Conservation (phyloP, 306 rosid species). For the Elaeagnus macrophylla region DNA sequence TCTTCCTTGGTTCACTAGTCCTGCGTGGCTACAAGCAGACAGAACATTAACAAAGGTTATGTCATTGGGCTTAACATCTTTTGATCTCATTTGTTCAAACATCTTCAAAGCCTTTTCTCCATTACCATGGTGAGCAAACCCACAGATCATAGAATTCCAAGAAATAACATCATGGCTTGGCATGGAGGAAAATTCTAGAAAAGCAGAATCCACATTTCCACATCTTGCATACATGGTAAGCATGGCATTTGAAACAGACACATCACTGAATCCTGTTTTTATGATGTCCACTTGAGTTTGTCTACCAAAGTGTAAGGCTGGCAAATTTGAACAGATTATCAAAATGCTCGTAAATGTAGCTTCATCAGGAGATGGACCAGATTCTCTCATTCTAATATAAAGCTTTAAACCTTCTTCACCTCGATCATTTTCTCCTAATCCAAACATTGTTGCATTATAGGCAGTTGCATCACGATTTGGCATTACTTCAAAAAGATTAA, state of each 20-base stretch:
- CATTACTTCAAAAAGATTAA: slow-evolving; percentile 26
- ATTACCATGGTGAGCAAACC: slow-evolving; percentile 41
- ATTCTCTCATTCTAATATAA: slow-evolving; percentile 36
- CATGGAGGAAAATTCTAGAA: slow-evolving; percentile 34
- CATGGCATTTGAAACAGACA: slow-evolving; percentile 44
- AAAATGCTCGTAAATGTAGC: slow-evolving; percentile 40
- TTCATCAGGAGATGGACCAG: slow-evolving; percentile 30
- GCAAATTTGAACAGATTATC: slow-evolving; percentile 39
- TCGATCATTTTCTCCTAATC: slow-evolving; percentile 35
- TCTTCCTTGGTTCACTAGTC: slow-evolving; percentile 34
- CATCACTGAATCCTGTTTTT: slow-evolving; percentile 26
- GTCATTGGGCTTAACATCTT: slow-evolving; percentile 28
- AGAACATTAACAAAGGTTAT: slow-evolving; percentile 46
- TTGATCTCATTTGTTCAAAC: slow-evolving; percentile 35
- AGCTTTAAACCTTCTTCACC: slow-evolving; percentile 45
- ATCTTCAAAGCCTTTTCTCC: slow-evolving; percentile 33
- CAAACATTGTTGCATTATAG: slow-evolving; percentile 45
- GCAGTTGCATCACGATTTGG: slow-evolving; percentile 29
- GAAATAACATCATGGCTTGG: slow-evolving; percentile 34
- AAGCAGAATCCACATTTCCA: slow-evolving; percentile 40
- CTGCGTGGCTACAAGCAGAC: slow-evolving; percentile 50
- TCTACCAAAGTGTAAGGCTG: slow-evolving; percentile 32
- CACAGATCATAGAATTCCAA: slow-evolving; percentile 47
- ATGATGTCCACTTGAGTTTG: slow-evolving; percentile 33
- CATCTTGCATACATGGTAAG: slow-evolving; percentile 55